Conservation (phyloP, 345 rosid species). For the Carallia pectinifolia region DNA sequence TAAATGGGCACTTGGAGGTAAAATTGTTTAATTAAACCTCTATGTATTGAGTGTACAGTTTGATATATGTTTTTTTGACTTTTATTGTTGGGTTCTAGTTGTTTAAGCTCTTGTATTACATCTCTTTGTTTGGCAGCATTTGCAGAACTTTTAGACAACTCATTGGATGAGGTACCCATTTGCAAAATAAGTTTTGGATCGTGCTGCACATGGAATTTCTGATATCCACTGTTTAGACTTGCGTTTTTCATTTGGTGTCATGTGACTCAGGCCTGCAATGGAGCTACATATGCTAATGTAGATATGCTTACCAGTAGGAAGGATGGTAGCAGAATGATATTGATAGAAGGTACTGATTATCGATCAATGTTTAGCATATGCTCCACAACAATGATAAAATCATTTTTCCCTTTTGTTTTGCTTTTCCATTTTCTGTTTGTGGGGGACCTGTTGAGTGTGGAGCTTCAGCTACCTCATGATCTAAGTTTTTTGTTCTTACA, state of each 20-base stretch:
- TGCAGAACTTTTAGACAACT: slow-evolving; percentile 88
- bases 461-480: too few species aligned
- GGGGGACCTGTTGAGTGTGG: too few species aligned
- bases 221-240: background rate
- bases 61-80: background rate
- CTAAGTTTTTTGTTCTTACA: too few species aligned
- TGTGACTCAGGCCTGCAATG: slow-evolving; percentile 32
- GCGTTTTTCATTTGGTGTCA: slow-evolving; percentile 12
- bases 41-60: background rate
- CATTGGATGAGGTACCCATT: slow-evolving; percentile 72
- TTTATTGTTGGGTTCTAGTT: background rate
- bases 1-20: slow-evolving; percentile 98
- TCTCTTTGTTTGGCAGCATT: slow-evolving; percentile 47
- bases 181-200: background rate
- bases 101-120: background rate
- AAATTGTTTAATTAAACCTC: background rate
- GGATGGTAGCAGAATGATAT: slow-evolving; percentile 39
- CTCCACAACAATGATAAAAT: background rate
- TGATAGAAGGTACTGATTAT: slow-evolving; percentile 44
- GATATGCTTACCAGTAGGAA: slow-evolving; percentile 42
- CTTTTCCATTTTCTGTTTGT: too few species aligned
- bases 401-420: too few species aligned
- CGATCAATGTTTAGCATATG: background rate
- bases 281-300: slow-evolving; percentile 54
- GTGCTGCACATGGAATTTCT: background rate